These are phyloP conservation scores for Aspergillus biplanus DNA, from an alignment of 495 filamentous ascomycete species.

Conservation along the genomic window DNA sequence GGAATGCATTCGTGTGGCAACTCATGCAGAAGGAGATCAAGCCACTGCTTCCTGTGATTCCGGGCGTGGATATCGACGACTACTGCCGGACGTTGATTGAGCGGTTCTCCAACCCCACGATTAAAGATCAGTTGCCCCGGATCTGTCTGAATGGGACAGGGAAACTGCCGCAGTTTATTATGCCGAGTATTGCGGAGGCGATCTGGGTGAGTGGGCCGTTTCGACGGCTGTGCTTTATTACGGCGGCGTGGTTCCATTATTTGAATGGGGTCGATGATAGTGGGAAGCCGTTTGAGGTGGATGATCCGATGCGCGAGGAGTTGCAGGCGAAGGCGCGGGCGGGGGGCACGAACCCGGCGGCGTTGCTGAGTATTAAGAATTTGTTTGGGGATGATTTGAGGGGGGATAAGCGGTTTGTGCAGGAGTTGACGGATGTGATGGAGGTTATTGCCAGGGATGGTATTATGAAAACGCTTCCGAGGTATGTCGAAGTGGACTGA, in stretches of 20 bases:
- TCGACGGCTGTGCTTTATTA: constrained; percentile 48
- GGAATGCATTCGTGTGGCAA: constrained; percentile 47
- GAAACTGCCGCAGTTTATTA: constrained; percentile 56
- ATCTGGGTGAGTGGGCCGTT: constrained; percentile 50
- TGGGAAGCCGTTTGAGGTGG: constrained; percentile 40
- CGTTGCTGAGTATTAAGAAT: constrained; percentile 44
- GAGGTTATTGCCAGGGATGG: constrained; percentile 47
- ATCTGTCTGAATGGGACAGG: constrained; percentile 50
- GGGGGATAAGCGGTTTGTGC: constrained; percentile 41
- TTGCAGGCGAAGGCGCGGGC: constrained; percentile 45
- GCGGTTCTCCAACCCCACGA: constrained; percentile 54
- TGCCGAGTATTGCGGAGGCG: constrained; percentile 52
- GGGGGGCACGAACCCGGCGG: constrained; percentile 38
- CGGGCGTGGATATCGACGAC: constrained; percentile 49
- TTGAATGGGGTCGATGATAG: constrained; percentile 48
- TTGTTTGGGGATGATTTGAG: constrained; percentile 53
- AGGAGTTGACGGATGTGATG: constrained; percentile 43
- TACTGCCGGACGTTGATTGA: constrained; percentile 50
- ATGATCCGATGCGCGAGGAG: constrained; percentile 50
- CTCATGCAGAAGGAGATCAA: constrained; percentile 57
- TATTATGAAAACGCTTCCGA: constrained; percentile 46
- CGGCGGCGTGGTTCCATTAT: constrained; percentile 51
- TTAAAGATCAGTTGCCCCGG: constrained; percentile 51
- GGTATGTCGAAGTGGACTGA: constrained; percentile 48
- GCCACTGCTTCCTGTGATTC: constrained; percentile 47